Percentiles rank a stretch among this genome's conserved stretches.
Conservation (phyloP, 169 alveolate species). For the Condylostoma magnum region DNA sequence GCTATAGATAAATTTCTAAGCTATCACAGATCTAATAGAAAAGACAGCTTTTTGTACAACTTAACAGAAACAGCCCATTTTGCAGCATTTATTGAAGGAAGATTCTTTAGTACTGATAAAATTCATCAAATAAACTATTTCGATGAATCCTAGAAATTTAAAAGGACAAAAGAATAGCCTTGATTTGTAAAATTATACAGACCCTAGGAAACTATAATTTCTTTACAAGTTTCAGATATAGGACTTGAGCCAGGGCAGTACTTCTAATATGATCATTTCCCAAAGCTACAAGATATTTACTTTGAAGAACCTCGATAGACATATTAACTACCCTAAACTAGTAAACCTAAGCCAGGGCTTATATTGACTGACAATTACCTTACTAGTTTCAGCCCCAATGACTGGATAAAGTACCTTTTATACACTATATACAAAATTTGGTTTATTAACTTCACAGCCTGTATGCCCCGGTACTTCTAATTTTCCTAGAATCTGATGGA, state of each 20-base stretch:
- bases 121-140: conserved; percentile 46
- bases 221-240: conserved; percentile 43
- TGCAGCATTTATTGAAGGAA: conserved; percentile 49
- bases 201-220: conserved; percentile 37
- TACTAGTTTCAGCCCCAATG: neutral
- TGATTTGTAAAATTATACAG: conserved; percentile 22
- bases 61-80: conserved; percentile 54
- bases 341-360: neutral
- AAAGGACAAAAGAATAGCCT: conserved; percentile 48
- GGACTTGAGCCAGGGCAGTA: conserved; percentile 34
- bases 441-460: conserved; percentile 37
- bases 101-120: conserved; percentile 45
- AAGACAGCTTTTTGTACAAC: conserved; percentile 34
- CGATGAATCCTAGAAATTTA: conserved; percentile 43
- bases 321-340: conserved; percentile 2
- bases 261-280: conserved; percentile 42
- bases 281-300: conserved; percentile 33
- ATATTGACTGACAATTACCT: conserved; percentile 2
- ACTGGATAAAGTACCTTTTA: conserved; percentile 51
- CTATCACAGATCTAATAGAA: conserved; percentile 40
- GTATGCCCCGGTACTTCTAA: conserved; percentile 40
- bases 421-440: conserved; percentile 45
- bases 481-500: conserved; percentile 28
- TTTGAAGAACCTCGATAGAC: conserved; percentile 37
- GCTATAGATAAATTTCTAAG: conserved; percentile 34